A percentile compares a stretch with the other conserved stretches of the same genome.
Conservation (phyloP, 2,329 filamentous ascomycete species). For the Colletotrichum sp. region DNA sequence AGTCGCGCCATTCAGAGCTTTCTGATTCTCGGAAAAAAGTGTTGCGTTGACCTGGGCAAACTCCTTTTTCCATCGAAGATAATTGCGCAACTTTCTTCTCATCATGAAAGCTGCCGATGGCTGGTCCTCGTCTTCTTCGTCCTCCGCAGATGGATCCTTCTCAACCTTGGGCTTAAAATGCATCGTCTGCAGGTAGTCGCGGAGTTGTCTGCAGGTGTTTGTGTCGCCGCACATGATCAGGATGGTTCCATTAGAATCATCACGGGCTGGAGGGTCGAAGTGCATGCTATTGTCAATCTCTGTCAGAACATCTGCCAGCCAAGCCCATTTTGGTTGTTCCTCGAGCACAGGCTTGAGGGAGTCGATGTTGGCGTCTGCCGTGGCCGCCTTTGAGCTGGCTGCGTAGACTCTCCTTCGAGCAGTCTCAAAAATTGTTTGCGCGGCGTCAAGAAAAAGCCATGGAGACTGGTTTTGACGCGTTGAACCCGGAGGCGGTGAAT, state of each 20-base stretch:
- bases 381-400: slow-evolving; percentile 58
- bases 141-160: slow-evolving; percentile 40
- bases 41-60: slow-evolving; percentile 85
- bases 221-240: slow-evolving; percentile 95
- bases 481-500: slow-evolving; percentile 86
- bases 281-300: slow-evolving; percentile 94
- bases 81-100: slow-evolving; percentile 83
- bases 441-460: slow-evolving; percentile 95
- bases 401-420: slow-evolving; percentile 89
- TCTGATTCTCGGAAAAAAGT: slow-evolving; percentile 81
- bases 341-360: slow-evolving; percentile 83
- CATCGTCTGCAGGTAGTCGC: slow-evolving; percentile 93
- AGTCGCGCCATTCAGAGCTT: slow-evolving; percentile 70
- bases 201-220: slow-evolving; percentile 83
- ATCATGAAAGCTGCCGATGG: slow-evolving; percentile 88
- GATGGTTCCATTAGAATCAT: slow-evolving; percentile 90
- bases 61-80: slow-evolving; percentile 88
- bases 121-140: slow-evolving; percentile 56
- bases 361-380: slow-evolving; percentile 53
- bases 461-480: slow-evolving; percentile 89
- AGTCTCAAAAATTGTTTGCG: slow-evolving; percentile 91
- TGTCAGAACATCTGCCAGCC: slow-evolving; percentile 87
- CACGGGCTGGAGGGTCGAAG: slow-evolving; percentile 76
- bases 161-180: slow-evolving; percentile 67
- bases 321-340: slow-evolving; percentile 91